phyloP scores from a whole-genome alignment of 164 flowering plant genomes.

The Chimonanthus praecox region DNA sequence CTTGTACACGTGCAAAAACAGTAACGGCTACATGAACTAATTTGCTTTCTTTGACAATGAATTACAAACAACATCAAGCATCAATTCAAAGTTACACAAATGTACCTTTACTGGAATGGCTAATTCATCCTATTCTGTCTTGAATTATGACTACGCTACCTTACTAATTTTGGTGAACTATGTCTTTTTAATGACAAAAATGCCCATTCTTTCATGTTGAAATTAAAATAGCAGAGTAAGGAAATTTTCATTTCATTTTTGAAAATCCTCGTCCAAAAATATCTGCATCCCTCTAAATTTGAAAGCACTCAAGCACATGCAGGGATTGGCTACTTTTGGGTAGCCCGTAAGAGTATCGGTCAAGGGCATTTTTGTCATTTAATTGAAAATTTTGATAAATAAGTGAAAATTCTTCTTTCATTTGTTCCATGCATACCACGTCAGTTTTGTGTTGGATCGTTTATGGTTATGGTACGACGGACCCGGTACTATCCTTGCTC shows the following conservation, averaged over 20 bases:
- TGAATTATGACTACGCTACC: background rate
- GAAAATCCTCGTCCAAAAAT: background rate
- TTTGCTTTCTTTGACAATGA: background rate
- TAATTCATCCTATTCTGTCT: background rate
- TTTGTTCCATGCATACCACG: no score
- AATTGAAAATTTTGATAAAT: no score
- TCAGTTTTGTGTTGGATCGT: no score
- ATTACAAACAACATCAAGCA: background rate
- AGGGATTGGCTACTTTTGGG: no score
- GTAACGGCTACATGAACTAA: background rate
- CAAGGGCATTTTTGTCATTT: background rate
- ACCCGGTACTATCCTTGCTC: no score
- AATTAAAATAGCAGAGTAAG: no score
- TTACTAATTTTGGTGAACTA: no score
- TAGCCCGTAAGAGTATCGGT: background rate
- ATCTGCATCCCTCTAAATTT: no score
- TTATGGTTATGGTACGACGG: no score
- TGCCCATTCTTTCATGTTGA: background rate
- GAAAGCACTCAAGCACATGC: no score
- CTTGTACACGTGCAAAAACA: no score
- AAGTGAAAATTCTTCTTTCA: no score
- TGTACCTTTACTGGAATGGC: background rate
- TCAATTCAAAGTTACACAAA: background rate
- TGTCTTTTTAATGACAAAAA: background rate
- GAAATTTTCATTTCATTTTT: background rate